Evolutionary conservation across 2,329 filamentous ascomycete genomes (phyloP), one percentile per base, ranked within the genome.

Genomic region (Colletotrichum gloeosporioides): DNA sequence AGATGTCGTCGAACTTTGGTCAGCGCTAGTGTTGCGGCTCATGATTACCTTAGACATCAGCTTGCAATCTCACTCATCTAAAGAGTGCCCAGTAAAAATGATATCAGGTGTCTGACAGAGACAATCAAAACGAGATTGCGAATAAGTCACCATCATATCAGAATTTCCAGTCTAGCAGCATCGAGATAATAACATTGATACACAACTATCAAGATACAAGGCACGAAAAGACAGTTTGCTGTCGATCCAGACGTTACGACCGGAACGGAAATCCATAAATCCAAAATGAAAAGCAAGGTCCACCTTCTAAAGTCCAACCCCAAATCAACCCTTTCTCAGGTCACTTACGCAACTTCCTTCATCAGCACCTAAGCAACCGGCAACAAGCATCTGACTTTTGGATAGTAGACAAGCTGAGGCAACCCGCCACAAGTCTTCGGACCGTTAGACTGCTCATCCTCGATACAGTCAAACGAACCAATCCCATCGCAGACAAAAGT

Each of bases 261-360:
- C 0, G 2, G 10, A 49, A 22, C 13, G 44, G n/a, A n/a, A 49
- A 4, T 22, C 6, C 44, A 49, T 49, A 4, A 22, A 22, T 22
- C 6, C 8, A 49, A 22, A 13, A 53, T 53, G n/a, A 22, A 49
- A 49, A 49, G 18, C 18, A 2, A 53, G n/a, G 1, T 22, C 44
- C n/a, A 53, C 2, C 44, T 0, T 53, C 2, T 6, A 13, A 53
- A 22, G 2, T 53, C 3, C 44, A 53, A 22, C 1, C 44, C 44
- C n/a, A 53, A 12, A 13, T 22, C 10, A 2, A 49, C 6, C 8
- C 4, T 13, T 6, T 9, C 10, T n/a, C 3, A 8, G 44, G 44
- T 49, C 44, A 22, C 1, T 0, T 49, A 49, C 6, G 44, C n/a
- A 49, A 49, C n/a, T 49, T 22, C 44, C 44, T 8, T 53, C 44